Base-by-base conservation (phyloP, 2,329 filamentous ascomycete genomes). In the Berkeleyomyces rouxiae region DNA sequence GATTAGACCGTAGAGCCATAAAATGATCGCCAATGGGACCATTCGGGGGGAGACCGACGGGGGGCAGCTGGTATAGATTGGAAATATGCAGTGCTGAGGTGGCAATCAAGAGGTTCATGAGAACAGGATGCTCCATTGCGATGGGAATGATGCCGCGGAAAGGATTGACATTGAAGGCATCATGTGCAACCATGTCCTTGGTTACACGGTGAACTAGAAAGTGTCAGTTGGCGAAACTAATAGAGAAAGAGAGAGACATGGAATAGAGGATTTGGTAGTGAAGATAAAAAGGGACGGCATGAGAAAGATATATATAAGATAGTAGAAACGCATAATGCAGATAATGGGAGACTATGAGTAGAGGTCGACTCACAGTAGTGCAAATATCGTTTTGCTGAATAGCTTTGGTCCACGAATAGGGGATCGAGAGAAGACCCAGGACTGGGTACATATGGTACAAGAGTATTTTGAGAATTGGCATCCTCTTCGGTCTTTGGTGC, bases 381-480 rank as follows among this genome's bases (percentile, higher is more conserved):
- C 49, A 81, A 70, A 68, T 81, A 81, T 66, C 73, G 72, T 64
- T 77, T 71, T 37, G 76, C 75, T 51, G 71, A 72, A 23, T 66
- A 70, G 66, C 76, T 75, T 51, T 83, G 74, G 66, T 81, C 77
- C 66, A 81, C 78, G 63, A 83, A 74, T 55, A 83, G 67, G 10
- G 81, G 81, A 68, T 84, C 81, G 10, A 61, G 59, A 55, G 59
- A 61, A 36, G 11, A 16, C n/a, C 23, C 23, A 7, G 59, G 59
- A 36, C 59, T 53, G 53, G 37, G 47, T 7, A 7, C 37, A 46
- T 46, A 59, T 37, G 58, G 58, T 16, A 47, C 33, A 59, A 46
- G 31, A 7, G 40, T n/a, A 31, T 31, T 46, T 7, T 33, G 33
- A 23, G 42, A 42, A 7, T 47, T 23, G 6, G 31, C n/a, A 31